Evolutionary conservation across 305 asterid genomes (phyloP).

Genomic region (Caryopteris hybrid): DNA sequence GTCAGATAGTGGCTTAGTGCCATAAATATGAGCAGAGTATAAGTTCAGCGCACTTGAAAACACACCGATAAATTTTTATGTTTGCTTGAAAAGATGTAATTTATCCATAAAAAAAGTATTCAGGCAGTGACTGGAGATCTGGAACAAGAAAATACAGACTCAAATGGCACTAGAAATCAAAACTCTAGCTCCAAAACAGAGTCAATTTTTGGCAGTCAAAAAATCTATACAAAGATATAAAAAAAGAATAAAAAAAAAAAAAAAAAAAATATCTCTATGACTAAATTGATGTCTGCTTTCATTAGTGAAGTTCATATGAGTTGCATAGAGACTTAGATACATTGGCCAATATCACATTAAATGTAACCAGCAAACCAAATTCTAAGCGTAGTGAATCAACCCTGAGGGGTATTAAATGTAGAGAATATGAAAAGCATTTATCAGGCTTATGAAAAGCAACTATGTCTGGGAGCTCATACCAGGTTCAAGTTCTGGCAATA

Average conservation of each 20-base stretch:
- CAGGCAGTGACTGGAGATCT: not conserved
- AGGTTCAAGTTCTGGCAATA: constrained; percentile 79
- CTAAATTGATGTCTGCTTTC: not conserved
- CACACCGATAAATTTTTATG: not conserved
- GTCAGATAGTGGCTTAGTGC: not conserved
- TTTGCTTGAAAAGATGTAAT: not conserved
- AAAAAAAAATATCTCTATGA: not conserved
- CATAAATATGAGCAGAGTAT: not conserved
- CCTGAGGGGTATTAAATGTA: not conserved
- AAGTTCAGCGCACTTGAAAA: not conserved
- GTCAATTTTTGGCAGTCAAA: not conserved
- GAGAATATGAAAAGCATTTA: not conserved
- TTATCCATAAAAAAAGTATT: not conserved
- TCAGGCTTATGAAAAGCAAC: constrained; percentile 6
- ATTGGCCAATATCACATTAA: not conserved
- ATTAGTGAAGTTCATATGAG: not conserved
- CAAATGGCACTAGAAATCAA: not conserved
- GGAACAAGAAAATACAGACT: not conserved
- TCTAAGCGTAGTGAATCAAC: not conserved
- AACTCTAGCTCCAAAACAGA: constrained; percentile 4
- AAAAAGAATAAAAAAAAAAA: not conserved
- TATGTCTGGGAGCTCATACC: constrained; percentile 34
- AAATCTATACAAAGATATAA: not conserved
- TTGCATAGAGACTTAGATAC: not conserved
- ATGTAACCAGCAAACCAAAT: not conserved